Conservation (phyloP, 805 yeast genomes). For the Blastobotrys chiropterorum region DNA sequence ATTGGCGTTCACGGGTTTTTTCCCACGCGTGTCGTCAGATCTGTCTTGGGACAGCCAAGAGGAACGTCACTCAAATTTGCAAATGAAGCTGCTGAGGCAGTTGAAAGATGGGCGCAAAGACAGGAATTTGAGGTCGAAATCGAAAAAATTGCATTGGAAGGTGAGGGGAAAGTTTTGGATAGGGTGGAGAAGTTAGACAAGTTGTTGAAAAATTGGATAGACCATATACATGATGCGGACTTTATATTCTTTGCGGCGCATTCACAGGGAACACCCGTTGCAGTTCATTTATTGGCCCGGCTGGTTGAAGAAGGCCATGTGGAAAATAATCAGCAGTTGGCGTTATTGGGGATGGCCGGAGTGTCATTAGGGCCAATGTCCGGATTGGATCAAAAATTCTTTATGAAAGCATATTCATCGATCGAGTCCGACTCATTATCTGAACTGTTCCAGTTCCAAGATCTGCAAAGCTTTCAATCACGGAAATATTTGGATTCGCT, state of each 20-base stretch:
- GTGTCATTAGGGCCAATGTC: slow-evolving; percentile 89
- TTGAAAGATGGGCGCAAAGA: slow-evolving; percentile 56
- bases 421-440: slow-evolving; percentile 81
- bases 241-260: slow-evolving; percentile 89
- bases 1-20: slow-evolving; percentile 96
- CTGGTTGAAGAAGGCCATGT: slow-evolving; percentile 55
- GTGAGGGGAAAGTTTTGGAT: slow-evolving; percentile 84
- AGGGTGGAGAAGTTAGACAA: slow-evolving; percentile 77
- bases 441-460: slow-evolving; percentile 85
- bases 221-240: slow-evolving; percentile 58
- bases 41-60: slow-evolving; percentile 89
- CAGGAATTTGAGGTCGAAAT: slow-evolving; percentile 43
- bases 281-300: slow-evolving; percentile 69
- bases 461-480: slow-evolving; percentile 65
- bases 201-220: slow-evolving; percentile 60
- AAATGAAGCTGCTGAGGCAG: slow-evolving; percentile 77
- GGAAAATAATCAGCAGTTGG: slow-evolving; percentile 41
- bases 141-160: slow-evolving; percentile 90
- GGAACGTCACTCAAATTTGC: slow-evolving; percentile 92
- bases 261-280: slow-evolving; percentile 94
- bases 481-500: slow-evolving; percentile 63
- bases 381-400: slow-evolving; percentile 77
- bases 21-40: slow-evolving; percentile 79
- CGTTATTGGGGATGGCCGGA: slow-evolving; percentile 92
- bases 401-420: slow-evolving; percentile 83